Percentiles rank a stretch among this genome's conserved stretches.
phyloP scores from a whole-genome alignment of 345 rosid species.

The Mallotus nudiflorus region DNA sequence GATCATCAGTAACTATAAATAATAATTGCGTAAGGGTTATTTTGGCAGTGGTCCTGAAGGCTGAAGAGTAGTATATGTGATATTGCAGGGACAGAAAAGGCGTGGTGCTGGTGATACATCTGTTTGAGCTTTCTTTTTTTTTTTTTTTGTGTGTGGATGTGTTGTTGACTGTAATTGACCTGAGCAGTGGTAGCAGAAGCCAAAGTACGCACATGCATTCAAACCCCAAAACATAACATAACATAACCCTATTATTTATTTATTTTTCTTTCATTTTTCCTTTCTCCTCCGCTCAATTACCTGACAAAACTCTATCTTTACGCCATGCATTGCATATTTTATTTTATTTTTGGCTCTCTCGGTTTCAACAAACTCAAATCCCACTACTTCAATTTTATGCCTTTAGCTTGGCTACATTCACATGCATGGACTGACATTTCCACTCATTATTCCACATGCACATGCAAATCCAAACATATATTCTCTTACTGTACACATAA shows the following conservation, averaged over 20 bases:
- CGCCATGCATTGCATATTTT: conserved; percentile 35
- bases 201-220: conserved; percentile 34
- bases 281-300: conserved; percentile 10
- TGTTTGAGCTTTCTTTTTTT: too few relatives aligned
- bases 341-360: conserved; percentile 16
- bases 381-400: not conserved
- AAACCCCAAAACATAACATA: too few relatives aligned
- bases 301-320: conserved; percentile 43
- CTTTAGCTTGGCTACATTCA: conserved; percentile 18
- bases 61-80: too few relatives aligned
- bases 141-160: too few relatives aligned
- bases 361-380: conserved; percentile 20
- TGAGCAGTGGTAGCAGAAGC: not conserved
- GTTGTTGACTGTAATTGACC: too few relatives aligned
- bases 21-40: too few relatives aligned
- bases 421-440: conserved; percentile 55
- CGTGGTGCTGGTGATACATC: too few relatives aligned
- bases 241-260: too few relatives aligned
- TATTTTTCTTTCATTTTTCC: conserved; percentile 9
- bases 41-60: too few relatives aligned
- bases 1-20: too few relatives aligned
- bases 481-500: not conserved
- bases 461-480: conserved; percentile 38
- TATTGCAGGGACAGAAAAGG: too few relatives aligned
- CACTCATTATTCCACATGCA: conserved; percentile 57